phyloP scores from a whole-genome alignment of 129 eudicot species.

The Cynara cardunculus region DNA sequence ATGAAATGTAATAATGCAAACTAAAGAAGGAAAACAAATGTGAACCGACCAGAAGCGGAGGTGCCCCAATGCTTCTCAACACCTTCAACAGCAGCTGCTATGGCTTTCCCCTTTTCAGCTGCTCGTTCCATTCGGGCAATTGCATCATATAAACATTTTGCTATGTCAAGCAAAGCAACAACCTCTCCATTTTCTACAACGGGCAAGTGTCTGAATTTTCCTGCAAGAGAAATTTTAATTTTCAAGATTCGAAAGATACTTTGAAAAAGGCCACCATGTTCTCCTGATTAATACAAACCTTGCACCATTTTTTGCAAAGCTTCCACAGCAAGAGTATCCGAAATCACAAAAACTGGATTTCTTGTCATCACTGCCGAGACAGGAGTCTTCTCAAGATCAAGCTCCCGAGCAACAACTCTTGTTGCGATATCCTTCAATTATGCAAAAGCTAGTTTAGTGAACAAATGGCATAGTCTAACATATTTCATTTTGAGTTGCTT shows the following conservation, averaged over 20 bases:
- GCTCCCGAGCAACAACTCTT: slow-evolving; percentile 83
- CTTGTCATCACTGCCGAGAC: slow-evolving; percentile 91
- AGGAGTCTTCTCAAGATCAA: slow-evolving; percentile 82
- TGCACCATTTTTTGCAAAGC: slow-evolving; percentile 97
- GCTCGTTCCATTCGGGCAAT: slow-evolving; percentile 98
- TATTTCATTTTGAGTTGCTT: background rate
- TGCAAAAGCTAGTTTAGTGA: background rate
- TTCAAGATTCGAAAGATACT: background rate
- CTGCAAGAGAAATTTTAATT: slow-evolving; percentile 35
- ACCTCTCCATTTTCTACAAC: slow-evolving; percentile 98
- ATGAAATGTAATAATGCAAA: background rate
- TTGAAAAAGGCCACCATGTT: background rate
- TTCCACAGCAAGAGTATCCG: slow-evolving; percentile 95
- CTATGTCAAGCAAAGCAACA: slow-evolving; percentile 91
- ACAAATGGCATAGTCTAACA: background rate
- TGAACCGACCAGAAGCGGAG: slow-evolving; percentile 64
- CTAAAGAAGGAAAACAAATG: background rate
- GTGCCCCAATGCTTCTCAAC: slow-evolving; percentile 97
- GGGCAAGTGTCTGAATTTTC: slow-evolving; percentile 95
- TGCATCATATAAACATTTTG: slow-evolving; percentile 93
- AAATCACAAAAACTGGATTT: slow-evolving; percentile 89
- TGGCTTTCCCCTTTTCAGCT: slow-evolving; percentile 98
- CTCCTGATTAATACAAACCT: slow-evolving; percentile 44
- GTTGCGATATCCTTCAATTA: slow-evolving; percentile 81
- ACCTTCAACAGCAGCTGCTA: slow-evolving; percentile 99